Evolutionary conservation across 805 yeast genomes (phyloP).

Genomic region (Vanderwaltozyma verrucispora): DNA sequence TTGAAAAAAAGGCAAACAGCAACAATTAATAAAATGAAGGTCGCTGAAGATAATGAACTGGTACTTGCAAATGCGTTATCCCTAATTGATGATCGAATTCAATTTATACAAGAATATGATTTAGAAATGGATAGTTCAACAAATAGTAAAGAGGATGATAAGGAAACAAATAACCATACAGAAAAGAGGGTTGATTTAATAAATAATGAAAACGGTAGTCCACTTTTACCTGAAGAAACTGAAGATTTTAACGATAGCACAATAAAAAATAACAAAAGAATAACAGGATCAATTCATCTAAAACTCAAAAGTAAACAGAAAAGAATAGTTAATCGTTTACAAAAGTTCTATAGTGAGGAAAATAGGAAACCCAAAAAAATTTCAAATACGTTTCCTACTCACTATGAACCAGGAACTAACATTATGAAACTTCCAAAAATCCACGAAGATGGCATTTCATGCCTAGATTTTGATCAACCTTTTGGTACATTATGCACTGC

Average conservation of each 20-base stretch:
- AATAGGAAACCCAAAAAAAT: constrained; percentile 35
- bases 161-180: too few species aligned
- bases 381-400: constrained; percentile 51
- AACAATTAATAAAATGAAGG: constrained; percentile 49
- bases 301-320: constrained; percentile 28
- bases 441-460: constrained; percentile 43
- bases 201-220: too few species aligned
- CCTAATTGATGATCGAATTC: constrained; percentile 36
- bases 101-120: constrained; percentile 33
- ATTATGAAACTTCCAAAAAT: constrained; percentile 39
- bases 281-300: constrained; percentile 32
- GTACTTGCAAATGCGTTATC: constrained; percentile 39
- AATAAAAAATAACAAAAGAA: background rate
- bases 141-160: background rate
- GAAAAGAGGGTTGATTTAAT: too few species aligned
- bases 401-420: constrained; percentile 46
- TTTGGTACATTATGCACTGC: constrained; percentile 73
- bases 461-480: constrained; percentile 62
- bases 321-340: constrained; percentile 9
- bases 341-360: constrained; percentile 20
- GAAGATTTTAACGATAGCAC: too few species aligned
- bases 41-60: constrained; percentile 52
- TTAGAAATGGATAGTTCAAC: constrained; percentile 17
- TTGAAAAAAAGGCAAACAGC: constrained; percentile 41
- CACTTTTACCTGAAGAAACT: too few species aligned